A percentile compares a stretch with the other conserved stretches of the same genome.
These are phyloP conservation scores for Sphaerulina musiva DNA, from an alignment of 2,329 filamentous ascomycete genomes.

Conservation along the genomic window DNA sequence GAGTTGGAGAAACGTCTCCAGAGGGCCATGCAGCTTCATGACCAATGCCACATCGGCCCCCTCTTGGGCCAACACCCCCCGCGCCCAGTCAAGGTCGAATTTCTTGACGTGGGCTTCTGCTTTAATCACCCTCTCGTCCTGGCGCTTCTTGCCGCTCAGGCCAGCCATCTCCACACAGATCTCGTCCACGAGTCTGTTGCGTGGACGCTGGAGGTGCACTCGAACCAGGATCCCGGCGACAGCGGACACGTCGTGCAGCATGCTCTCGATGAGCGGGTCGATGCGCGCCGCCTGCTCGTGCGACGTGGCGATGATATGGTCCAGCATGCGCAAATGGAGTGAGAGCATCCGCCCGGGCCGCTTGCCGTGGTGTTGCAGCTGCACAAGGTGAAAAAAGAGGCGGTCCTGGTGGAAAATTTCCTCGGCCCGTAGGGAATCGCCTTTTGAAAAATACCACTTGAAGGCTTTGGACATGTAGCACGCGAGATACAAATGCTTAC, in stretches of 20 bases:
- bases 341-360: not conserved
- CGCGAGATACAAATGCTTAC: not conserved
- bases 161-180: not conserved
- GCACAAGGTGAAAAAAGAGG: not conserved
- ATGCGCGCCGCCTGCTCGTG: not conserved
- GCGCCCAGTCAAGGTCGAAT: not conserved
- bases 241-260: constrained; percentile 1
- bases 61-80: no score
- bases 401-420: not conserved
- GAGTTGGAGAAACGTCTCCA: not conserved
- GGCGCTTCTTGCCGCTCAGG: not conserved
- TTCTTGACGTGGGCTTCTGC: not conserved
- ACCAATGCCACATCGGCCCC: not conserved
- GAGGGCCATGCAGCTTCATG: not conserved
- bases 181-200: not conserved
- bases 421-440: not conserved
- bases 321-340: not conserved
- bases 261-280: not conserved
- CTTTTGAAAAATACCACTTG: not conserved
- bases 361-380: not conserved
- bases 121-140: not conserved
- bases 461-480: not conserved
- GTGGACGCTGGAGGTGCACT: constrained; percentile 2
- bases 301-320: not conserved
- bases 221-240: constrained; percentile 1